These are phyloP conservation scores for Xylaria sp. DNA, from an alignment of 495 filamentous ascomycete species.

Conservation along the genomic window DNA sequence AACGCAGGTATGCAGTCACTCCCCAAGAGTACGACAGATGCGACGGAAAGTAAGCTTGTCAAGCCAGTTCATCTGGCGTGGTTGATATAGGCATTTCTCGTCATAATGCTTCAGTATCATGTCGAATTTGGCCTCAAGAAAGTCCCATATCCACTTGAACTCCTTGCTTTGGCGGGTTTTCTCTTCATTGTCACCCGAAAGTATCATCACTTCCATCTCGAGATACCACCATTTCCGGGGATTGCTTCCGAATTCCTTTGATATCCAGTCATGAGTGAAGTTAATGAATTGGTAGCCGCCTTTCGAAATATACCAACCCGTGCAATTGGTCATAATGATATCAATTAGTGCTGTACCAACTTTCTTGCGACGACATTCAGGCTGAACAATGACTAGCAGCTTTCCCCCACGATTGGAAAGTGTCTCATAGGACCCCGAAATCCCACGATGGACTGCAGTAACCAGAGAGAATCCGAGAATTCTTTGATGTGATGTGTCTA, in stretches of 20 bases:
- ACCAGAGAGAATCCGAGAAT: slow-evolving; percentile 49
- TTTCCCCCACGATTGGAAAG: slow-evolving; percentile 27
- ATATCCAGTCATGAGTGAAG: slow-evolving; percentile 28
- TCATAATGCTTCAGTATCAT: slow-evolving; percentile 37
- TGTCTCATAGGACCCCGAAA: slow-evolving; percentile 30
- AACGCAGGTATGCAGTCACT: slow-evolving; percentile 3
- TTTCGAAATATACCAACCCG: slow-evolving; percentile 33
- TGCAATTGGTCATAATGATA: slow-evolving; percentile 40
- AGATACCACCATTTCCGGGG: slow-evolving; percentile 37
- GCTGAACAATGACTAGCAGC: slow-evolving; percentile 46
- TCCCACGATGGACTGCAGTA: slow-evolving; percentile 16
- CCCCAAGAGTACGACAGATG: slow-evolving; percentile 16
- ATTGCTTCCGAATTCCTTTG: slow-evolving; percentile 28
- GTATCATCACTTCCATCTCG: slow-evolving; percentile 39
- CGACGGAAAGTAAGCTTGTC: slow-evolving; percentile 36
- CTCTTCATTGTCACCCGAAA: slow-evolving; percentile 25
- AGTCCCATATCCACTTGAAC: slow-evolving; percentile 38
- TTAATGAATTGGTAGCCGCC: slow-evolving; percentile 43
- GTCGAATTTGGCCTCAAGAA: slow-evolving; percentile 36
- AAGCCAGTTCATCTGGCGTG: slow-evolving; percentile 24
- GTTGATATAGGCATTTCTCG: slow-evolving; percentile 17
- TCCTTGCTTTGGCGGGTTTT: slow-evolving; percentile 30
- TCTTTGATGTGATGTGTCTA: neutral
- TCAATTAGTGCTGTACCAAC: slow-evolving; percentile 49
- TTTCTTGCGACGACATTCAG: slow-evolving; percentile 41